Evolutionary conservation across 495 filamentous ascomycete genomes (phyloP).

Genomic region (Neurospora sp.): DNA sequence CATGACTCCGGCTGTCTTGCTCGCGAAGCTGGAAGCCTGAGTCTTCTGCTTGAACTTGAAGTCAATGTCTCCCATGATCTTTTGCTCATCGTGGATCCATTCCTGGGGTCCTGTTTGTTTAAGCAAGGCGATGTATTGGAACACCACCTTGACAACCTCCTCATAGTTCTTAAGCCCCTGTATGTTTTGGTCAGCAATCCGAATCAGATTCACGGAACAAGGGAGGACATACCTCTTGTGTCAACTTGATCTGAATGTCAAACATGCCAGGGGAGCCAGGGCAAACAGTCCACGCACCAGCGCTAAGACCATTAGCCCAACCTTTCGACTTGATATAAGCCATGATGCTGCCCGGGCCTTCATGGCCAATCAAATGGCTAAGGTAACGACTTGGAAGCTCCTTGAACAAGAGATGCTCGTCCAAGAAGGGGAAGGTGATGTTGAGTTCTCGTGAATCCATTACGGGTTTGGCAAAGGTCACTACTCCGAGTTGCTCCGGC

Average conservation of each 20-base stretch:
- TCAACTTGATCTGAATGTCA: constrained; percentile 67
- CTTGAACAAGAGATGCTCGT: constrained; percentile 76
- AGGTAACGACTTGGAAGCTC: constrained; percentile 83
- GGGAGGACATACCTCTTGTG: constrained; percentile 53
- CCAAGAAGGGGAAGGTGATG: constrained; percentile 79
- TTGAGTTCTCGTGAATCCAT: constrained; percentile 84
- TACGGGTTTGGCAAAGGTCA: constrained; percentile 90
- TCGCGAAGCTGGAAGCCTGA: constrained; percentile 78
- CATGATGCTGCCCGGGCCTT: constrained; percentile 93
- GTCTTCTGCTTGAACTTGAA: constrained; percentile 94
- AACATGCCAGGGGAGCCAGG: constrained; percentile 76
- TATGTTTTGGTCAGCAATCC: constrained; percentile 4
- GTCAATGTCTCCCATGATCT: constrained; percentile 78
- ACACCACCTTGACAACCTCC: constrained; percentile 78
- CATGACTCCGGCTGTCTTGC: constrained; percentile 72
- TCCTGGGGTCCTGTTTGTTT: constrained; percentile 69
- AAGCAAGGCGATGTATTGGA: constrained; percentile 89
- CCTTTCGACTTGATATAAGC: constrained; percentile 91
- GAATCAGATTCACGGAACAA: neutral
- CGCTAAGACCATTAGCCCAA: constrained; percentile 82
- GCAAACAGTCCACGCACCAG: constrained; percentile 66
- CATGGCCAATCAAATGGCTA: constrained; percentile 89
- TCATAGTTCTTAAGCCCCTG: constrained; percentile 63
- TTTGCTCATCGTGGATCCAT: constrained; percentile 91
- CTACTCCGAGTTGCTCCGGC: constrained; percentile 57